These are phyloP conservation scores for Vigna unguiculata DNA, from an alignment of 306 rosid genomes.

Conservation along the genomic window DNA sequence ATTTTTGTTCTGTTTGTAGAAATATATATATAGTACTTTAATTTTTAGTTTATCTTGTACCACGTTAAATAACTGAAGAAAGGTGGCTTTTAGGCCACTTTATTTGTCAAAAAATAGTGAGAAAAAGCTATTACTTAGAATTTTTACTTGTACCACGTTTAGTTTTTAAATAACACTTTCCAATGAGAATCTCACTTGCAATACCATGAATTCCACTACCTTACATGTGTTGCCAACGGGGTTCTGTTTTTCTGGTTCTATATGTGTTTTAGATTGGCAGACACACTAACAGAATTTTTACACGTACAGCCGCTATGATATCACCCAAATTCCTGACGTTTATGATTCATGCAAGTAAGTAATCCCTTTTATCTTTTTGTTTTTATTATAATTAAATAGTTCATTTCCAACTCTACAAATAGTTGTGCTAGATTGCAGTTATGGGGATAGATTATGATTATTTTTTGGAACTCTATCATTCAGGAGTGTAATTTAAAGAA, in stretches of 20 bases:
- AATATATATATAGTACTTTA: neutral
- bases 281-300: slow-evolving; percentile 44
- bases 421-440: slow-evolving; percentile 20
- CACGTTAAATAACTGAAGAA: slow-evolving; percentile 29
- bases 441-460: slow-evolving; percentile 22
- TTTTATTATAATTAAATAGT: slow-evolving; percentile 34
- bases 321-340: slow-evolving; percentile 96
- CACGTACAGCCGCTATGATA: slow-evolving; percentile 84
- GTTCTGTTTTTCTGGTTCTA: slow-evolving; percentile 27
- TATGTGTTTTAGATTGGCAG: slow-evolving; percentile 12
- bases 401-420: slow-evolving; percentile 13
- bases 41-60: slow-evolving; percentile 19
- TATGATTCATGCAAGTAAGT: slow-evolving; percentile 99
- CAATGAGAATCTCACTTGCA: slow-evolving; percentile 11
- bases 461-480: slow-evolving; percentile 1
- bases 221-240: slow-evolving; percentile 22
- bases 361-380: slow-evolving; percentile 6
- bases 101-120: no score
- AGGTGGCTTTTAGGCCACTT: neutral
- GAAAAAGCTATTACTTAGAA: slow-evolving; percentile 2
- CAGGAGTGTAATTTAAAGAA: slow-evolving; percentile 1
- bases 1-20: neutral
- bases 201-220: slow-evolving; percentile 1
- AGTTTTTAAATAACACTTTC: slow-evolving; percentile 21
- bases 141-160: slow-evolving; percentile 10